phyloP scores from a whole-genome alignment of 768 basidiomycete genomes.

The Coprinopsis marcescibilis region DNA sequence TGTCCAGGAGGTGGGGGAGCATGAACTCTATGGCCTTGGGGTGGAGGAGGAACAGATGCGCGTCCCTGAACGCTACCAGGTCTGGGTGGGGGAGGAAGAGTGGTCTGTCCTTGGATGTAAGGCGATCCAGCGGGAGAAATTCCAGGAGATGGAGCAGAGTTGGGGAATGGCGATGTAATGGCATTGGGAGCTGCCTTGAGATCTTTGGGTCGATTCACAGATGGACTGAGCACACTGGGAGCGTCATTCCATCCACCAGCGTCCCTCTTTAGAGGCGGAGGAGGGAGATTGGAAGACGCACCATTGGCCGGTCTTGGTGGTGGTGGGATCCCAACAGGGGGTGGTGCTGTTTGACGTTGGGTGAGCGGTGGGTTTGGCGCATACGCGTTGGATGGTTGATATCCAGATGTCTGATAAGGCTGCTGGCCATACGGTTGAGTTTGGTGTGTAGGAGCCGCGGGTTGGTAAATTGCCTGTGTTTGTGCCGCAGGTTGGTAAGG shows the following conservation, averaged over 20 bases:
- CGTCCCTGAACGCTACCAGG: constrained; percentile 55
- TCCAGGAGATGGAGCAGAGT: constrained; percentile 41
- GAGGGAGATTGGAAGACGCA: constrained; percentile 24
- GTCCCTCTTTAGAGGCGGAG: constrained; percentile 60
- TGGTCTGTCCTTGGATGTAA: constrained; percentile 36
- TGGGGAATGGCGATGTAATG: constrained; percentile 88
- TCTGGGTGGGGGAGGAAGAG: constrained; percentile 57
- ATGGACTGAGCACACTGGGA: constrained; percentile 44
- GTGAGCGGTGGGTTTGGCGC: constrained; percentile 18
- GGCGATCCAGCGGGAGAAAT: constrained; percentile 42
- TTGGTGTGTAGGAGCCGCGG: constrained; percentile 11
- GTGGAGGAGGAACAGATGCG: constrained; percentile 34
- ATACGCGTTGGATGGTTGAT: constrained; percentile 16
- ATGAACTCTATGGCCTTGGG: constrained; percentile 17
- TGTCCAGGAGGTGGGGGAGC: constrained; percentile 25
- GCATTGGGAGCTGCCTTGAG: constrained; percentile 51
- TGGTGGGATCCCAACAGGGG: constrained; percentile 31
- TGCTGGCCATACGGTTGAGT: constrained; percentile 13
- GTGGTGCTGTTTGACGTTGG: constrained; percentile 16
- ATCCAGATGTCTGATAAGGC: constrained; percentile 6
- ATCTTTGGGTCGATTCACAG: constrained; percentile 46
- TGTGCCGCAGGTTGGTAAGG: constrained; percentile 12
- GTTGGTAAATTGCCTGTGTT: no score
- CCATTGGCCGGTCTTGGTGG: constrained; percentile 35
- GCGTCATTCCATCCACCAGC: constrained; percentile 93